These are phyloP conservation scores for Trypanosoma platydactyli DNA, from an alignment of 208 protist species.

Conservation along the genomic window DNA sequence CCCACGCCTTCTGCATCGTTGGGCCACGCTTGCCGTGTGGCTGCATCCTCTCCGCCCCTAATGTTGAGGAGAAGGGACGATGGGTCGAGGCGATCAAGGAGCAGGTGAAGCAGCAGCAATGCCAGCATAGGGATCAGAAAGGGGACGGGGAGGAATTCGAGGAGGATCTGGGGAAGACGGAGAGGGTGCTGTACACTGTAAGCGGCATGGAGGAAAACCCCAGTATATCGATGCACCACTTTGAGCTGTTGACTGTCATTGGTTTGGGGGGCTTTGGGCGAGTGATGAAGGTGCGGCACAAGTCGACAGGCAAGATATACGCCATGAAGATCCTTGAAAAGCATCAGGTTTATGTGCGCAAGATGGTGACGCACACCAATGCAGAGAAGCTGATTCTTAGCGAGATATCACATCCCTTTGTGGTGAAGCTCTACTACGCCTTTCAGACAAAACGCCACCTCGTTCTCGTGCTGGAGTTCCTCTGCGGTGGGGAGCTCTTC, in stretches of 20 bases:
- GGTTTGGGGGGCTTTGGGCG: conserved; percentile 92
- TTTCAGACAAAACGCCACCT: conserved; percentile 86
- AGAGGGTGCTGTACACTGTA: conserved; percentile 19
- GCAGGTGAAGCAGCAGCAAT: not conserved
- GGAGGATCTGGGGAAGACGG: conserved; percentile 21
- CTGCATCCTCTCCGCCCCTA: conserved; percentile 27
- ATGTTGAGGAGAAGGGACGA: conserved; percentile 11
- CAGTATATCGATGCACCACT: conserved; percentile 66
- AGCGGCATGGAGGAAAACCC: conserved; percentile 14
- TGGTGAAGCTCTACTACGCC: conserved; percentile 77
- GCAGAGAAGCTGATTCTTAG: conserved; percentile 82
- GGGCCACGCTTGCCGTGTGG: conserved; percentile 28
- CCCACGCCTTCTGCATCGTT: conserved; percentile 33
- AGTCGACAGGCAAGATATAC: conserved; percentile 58
- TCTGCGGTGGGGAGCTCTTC: conserved; percentile 94
- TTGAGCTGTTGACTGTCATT: conserved; percentile 85
- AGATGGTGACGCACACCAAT: conserved; percentile 82
- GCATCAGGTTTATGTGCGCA: conserved; percentile 57
- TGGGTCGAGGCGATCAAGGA: conserved; percentile 32
- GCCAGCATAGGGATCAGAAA: not conserved
- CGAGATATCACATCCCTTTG: conserved; percentile 86
- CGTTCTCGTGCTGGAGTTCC: conserved; percentile 91
- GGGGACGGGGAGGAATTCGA: conserved; percentile 10
- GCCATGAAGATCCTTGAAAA: conserved; percentile 93
- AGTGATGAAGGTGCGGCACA: conserved; percentile 89